Percentiles rank a stretch among this genome's conserved stretches.
Conservation (phyloP, 2,329 filamentous ascomycete genomes). For the Sordariomycetes sp. region DNA sequence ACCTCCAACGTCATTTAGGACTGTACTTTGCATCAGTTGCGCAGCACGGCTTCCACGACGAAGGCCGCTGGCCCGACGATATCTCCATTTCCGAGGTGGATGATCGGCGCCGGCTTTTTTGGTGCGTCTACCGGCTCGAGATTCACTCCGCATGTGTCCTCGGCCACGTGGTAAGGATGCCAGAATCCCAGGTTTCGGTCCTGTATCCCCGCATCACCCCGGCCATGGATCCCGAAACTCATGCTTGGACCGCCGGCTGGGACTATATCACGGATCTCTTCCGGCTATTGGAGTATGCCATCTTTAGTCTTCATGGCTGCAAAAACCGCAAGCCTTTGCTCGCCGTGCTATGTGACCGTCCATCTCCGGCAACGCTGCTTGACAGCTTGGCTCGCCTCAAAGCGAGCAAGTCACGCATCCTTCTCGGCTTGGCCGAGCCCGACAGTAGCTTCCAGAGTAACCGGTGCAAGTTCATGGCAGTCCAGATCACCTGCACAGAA, state of each 20-base stretch:
- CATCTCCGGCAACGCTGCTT: conserved; percentile 1
- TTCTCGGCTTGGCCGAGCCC: background rate
- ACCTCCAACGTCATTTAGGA: conserved; percentile 8
- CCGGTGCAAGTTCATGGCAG: conserved; percentile 2
- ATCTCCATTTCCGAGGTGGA: conserved; percentile 7
- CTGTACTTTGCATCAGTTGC: conserved; percentile 11
- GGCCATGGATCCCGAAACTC: conserved; percentile 2
- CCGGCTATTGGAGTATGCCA: conserved; percentile 2
- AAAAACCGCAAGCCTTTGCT: conserved; percentile 1
- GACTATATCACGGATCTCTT: conserved; percentile 4
- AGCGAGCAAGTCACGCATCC: conserved; percentile 1
- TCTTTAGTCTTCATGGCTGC: conserved; percentile 1
- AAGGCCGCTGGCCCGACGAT: conserved; percentile 8
- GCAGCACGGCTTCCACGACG: conserved; percentile 9
- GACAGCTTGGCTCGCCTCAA: conserved; percentile 2
- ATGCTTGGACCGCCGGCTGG: conserved; percentile 2
- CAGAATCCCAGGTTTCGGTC: conserved; percentile 9
- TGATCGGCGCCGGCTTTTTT: conserved; percentile 10
- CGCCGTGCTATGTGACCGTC: conserved; percentile 1
- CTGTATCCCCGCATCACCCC: conserved; percentile 7
- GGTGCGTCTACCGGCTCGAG: conserved; percentile 12
- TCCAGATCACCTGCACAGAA: conserved; percentile 3
- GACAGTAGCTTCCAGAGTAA: conserved; percentile 1
- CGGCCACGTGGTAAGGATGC: conserved; percentile 10
- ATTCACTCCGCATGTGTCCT: conserved; percentile 12